Evolutionary conservation across 2,329 filamentous ascomycete species (phyloP), one percentile per base, ranked within the genome.

Genomic region (Grosmannia huntii): DNA sequence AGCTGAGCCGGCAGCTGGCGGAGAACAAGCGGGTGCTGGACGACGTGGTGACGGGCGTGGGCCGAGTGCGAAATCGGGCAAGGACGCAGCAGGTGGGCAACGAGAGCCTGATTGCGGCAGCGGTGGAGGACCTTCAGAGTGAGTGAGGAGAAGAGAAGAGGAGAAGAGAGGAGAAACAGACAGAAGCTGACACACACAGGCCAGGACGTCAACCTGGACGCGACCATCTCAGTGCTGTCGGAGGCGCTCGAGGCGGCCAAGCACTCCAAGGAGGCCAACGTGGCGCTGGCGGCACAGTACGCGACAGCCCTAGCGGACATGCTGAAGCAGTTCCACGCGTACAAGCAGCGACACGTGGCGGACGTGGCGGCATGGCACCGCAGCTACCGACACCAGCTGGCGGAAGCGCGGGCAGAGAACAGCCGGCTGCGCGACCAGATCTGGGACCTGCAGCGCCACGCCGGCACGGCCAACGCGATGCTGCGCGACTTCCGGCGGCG

Each of bases 301-400:
- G 81, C 81, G 53, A 73, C 74, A 59, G 78, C 77, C 31, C 72
- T 85, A 59, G 74, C 76, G 51, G 71, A 75, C 52, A 81, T 85
- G 71, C 76, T 85, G 36, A 77, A 79, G 64, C 82, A 85, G 65
- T 80, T 85, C 66, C 83, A 86, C 72, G 76, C 80, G 41, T 86
- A 84, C 75, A 85, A 86, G 67, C 75, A 78, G 59, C 79, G 79
- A 62, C 81, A 85, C 66, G 76, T 85, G 52, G 72, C 73, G 54
- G 83, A 86, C 65, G 80, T 84, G 21, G 74, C 79, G 6, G 70
- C 80, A 25, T 86, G 83, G 83, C 83, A 86, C 71, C 80, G 77
- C 58, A 83, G 79, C 60, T 86, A 86, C 72, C 80, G 83, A 9
- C 71, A 76, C 28, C 83, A 86, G 70, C 77, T 86, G 44, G 81